A percentile compares a stretch with the other conserved stretches of the same genome.
Conservation (phyloP, 768 basidiomycete species). For the Jaapia argillacea region DNA sequence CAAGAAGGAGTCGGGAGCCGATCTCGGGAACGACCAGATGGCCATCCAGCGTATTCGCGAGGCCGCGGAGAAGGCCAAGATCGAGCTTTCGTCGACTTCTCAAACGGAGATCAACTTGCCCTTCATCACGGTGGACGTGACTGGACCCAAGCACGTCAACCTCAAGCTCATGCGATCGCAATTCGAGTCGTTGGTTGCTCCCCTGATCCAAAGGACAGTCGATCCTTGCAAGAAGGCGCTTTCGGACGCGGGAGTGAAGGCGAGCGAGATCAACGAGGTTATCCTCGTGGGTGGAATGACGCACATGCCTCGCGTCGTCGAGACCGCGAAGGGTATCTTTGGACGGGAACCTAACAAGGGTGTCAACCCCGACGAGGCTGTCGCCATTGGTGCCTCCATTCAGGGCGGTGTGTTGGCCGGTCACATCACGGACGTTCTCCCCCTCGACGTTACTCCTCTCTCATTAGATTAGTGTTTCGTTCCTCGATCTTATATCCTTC, state of each 20-base stretch:
- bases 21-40: conserved; percentile 68
- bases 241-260: conserved; percentile 39
- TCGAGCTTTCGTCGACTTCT: conserved; percentile 39
- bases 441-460: conserved; percentile 43
- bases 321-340: conserved; percentile 60
- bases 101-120: conserved; percentile 45
- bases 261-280: conserved; percentile 31
- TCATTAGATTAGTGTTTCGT: too few relatives aligned
- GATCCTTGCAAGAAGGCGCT: conserved; percentile 44
- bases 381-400: conserved; percentile 65
- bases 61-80: conserved; percentile 66
- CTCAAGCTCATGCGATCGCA: conserved; percentile 42
- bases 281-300: conserved; percentile 59
- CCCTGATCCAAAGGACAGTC: conserved; percentile 32
- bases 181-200: conserved; percentile 6
- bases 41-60: conserved; percentile 90
- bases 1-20: conserved; percentile 88
- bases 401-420: conserved; percentile 60
- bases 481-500: too few relatives aligned
- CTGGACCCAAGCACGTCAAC: conserved; percentile 41
- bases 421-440: conserved; percentile 36
- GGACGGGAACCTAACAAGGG: conserved; percentile 56
- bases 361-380: conserved; percentile 69
- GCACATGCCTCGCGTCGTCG: conserved; percentile 60
- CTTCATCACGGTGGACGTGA: conserved; percentile 44